Conservation (phyloP, 2,329 filamentous ascomycete genomes). For the Gnomoniopsis sp. region DNA sequence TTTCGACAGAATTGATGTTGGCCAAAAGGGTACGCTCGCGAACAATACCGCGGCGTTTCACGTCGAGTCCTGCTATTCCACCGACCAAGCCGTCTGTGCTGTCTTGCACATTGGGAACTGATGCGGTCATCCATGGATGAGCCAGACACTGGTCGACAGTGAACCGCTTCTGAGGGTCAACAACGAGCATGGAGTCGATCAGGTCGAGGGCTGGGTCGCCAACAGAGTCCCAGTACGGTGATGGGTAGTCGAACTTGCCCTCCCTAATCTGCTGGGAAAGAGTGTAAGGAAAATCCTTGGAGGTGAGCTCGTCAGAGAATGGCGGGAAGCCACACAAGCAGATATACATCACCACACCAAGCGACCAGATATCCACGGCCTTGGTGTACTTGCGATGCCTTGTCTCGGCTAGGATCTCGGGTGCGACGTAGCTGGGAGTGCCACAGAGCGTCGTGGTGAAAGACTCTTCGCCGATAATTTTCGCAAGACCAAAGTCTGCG, state of each 20-base stretch:
- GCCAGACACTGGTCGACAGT: conserved; percentile 87
- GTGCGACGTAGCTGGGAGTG: conserved; percentile 95
- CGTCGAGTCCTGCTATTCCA: conserved; percentile 78
- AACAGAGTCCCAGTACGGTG: conserved; percentile 90
- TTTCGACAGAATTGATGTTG: conserved; percentile 70
- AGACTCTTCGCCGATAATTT: conserved; percentile 97
- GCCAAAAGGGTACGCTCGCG: conserved; percentile 85
- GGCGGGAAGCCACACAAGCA: conserved; percentile 95
- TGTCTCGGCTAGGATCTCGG: conserved; percentile 84
- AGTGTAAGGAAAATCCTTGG: conserved; percentile 76
- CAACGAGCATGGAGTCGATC: conserved; percentile 91
- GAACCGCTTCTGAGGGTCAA: conserved; percentile 78
- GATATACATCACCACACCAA: conserved; percentile 97
- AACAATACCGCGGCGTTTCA: conserved; percentile 73
- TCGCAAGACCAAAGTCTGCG: conserved; percentile 93
- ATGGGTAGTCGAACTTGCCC: conserved; percentile 90
- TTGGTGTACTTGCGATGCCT: conserved; percentile 86
- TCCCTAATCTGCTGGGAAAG: conserved; percentile 86
- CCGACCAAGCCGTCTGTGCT: conserved; percentile 90
- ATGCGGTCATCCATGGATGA: conserved; percentile 83
- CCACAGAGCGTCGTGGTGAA: conserved; percentile 96
- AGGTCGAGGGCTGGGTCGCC: conserved; percentile 87
- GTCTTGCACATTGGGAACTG: conserved; percentile 62
- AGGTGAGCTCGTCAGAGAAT: conserved; percentile 90
- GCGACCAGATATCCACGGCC: conserved; percentile 93